Conservation (phyloP, 495 filamentous ascomycete genomes). For the Penicillium chermesinum region DNA sequence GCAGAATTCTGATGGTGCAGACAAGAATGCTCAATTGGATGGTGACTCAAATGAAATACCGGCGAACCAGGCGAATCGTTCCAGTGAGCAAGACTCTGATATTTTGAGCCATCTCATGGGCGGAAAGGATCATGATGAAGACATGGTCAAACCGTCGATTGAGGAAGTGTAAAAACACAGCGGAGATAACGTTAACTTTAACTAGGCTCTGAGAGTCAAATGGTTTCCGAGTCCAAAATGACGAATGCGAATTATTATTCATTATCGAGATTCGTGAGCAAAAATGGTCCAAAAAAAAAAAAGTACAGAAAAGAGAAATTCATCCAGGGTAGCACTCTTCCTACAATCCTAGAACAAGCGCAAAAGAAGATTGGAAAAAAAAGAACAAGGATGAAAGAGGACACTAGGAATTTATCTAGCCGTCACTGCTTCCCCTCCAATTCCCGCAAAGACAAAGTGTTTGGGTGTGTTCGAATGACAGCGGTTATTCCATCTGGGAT, state of each 20-base stretch:
- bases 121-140: constrained; percentile 12
- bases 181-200: no score
- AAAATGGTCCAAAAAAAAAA: no score
- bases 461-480: constrained; percentile 15
- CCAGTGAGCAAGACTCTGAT: not conserved
- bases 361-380: no score
- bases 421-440: not conserved
- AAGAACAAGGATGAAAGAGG: no score
- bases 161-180: constrained; percentile 24
- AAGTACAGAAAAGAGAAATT: no score
- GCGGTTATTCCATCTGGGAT: constrained; percentile 15
- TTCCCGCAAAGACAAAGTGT: constrained; percentile 12
- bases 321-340: no score
- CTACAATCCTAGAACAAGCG: no score
- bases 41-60: not conserved
- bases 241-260: no score
- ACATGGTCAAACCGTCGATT: constrained; percentile 32
- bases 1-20: constrained; percentile 14
- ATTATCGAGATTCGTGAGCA: no score
- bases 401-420: no score
- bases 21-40: not conserved
- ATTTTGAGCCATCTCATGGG: not conserved
- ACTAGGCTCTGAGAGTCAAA: no score
- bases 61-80: not conserved
- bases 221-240: no score